Evolutionary conservation across 2,329 filamentous ascomycete genomes (phyloP).

Genomic region (Penicillium brasilianum): DNA sequence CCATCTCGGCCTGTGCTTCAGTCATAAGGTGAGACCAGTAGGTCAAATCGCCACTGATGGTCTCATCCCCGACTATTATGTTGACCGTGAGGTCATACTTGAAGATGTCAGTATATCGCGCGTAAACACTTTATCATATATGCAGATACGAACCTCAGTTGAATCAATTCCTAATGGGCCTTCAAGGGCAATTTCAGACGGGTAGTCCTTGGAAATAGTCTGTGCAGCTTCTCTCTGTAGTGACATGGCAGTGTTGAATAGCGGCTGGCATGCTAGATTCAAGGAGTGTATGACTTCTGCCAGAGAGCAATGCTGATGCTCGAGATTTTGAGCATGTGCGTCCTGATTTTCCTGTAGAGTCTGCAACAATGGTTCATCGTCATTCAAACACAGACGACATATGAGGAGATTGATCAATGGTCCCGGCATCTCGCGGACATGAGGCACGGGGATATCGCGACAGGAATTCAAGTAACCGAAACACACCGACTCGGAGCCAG

Average conservation of each 20-base stretch:
- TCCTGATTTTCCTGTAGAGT: too few species aligned
- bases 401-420: constrained; percentile 9
- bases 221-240: constrained; percentile 14
- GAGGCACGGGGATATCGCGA: constrained; percentile 10
- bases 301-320: constrained; percentile 23
- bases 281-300: constrained; percentile 23
- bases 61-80: too few species aligned
- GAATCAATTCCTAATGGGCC: constrained; percentile 14
- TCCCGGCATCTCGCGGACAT: not conserved
- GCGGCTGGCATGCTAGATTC: constrained; percentile 15
- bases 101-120: too few species aligned
- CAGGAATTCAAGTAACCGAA: constrained; percentile 14
- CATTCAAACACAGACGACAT: too few species aligned
- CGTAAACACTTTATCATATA: too few species aligned
- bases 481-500: constrained; percentile 4
- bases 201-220: not conserved
- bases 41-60: too few species aligned
- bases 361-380: too few species aligned
- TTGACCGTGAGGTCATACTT: too few species aligned
- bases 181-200: not conserved
- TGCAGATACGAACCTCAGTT: constrained; percentile 23
- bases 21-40: too few species aligned
- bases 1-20: too few species aligned
- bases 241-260: constrained; percentile 32
- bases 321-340: constrained; percentile 7